Percentiles rank a stretch among this genome's conserved stretches.
These are phyloP conservation scores for Pseudocercospora crystallina DNA, from an alignment of 2,329 filamentous ascomycete species.

Conservation along the genomic window DNA sequence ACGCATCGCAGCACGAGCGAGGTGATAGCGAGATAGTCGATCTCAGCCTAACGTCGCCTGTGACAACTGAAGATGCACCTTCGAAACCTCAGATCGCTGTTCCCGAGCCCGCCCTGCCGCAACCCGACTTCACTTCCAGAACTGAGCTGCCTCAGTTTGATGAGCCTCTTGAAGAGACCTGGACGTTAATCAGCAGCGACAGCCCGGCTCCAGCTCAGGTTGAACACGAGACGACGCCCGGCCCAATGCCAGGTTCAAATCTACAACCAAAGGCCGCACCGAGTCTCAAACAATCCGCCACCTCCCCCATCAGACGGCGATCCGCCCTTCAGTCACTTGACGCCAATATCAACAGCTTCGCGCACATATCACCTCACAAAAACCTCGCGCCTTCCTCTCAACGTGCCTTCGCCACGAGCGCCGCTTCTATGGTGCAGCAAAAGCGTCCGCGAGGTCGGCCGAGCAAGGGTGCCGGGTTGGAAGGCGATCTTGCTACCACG, in stretches of 20 bases:
- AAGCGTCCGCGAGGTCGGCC: slow-evolving; percentile 26
- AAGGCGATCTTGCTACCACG: neutral
- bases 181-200: too few species aligned
- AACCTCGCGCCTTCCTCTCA: slow-evolving; percentile 3
- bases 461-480: slow-evolving; percentile 16
- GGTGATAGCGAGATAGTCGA: too few species aligned
- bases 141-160: too few species aligned
- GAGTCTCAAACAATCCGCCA: slow-evolving; percentile 11
- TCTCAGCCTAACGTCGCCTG: too few species aligned
- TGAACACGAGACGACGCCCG: too few species aligned
- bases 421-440: neutral
- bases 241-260: neutral
- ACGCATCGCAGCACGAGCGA: neutral
- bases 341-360: slow-evolving; percentile 20
- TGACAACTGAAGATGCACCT: too few species aligned
- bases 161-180: too few species aligned
- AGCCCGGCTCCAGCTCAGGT: too few species aligned
- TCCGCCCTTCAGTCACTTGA: slow-evolving; percentile 28
- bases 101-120: too few species aligned
- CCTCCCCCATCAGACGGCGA: slow-evolving; percentile 19
- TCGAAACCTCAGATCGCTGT: too few species aligned
- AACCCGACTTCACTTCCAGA: too few species aligned
- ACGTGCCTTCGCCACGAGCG: neutral
- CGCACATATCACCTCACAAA: slow-evolving; percentile 13
- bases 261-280: neutral